Evolutionary conservation across 495 filamentous ascomycete genomes (phyloP), one percentile per base, ranked within the genome.

Genomic region (Talaromyces borbonicus): DNA sequence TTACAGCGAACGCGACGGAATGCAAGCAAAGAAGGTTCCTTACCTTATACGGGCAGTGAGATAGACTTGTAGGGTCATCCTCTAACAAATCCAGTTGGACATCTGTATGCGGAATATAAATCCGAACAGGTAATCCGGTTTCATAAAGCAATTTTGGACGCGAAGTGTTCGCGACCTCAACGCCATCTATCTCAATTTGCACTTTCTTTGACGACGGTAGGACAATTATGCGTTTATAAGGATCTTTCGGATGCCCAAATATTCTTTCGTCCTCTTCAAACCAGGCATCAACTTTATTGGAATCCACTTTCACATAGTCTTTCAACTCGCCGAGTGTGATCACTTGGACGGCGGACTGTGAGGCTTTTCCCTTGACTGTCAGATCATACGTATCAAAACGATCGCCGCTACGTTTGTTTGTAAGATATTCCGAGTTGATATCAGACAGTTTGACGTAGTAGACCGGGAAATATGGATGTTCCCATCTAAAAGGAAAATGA

Each of bases 201-300:
- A 82, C 61, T 24, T 57, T 55, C 2, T 78, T 66, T 0, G 57
- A 56, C 0, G 74, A 78, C 8, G 60, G 56, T 9, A 80, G 49
- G 48, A 71, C 67, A 33, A 80, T 76, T 47, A 83, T 65, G n/a
- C 79, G 69, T 46, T 77, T 78, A 53, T 72, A 75, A 0, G 77
- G 78, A 52, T 80, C 75, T 48, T 79, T 80, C 5, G 79, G 73
- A 50, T 83, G 79, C 4, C 66, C 62, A 46, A 67, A 67, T 37
- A 82, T 72, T 4, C 61, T 69, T 16, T 61, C 58, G 46, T 80
- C 77, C 62, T 84, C 80, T 52, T 71, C 73, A 52, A 72, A 80
- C 78, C 78, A 83, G 14, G 65, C 62, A 50, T 77, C 72, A 58
- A 24, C 20, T 11, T 31, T 35, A 12, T 44, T 23, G 11, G 20